These are phyloP conservation scores for Chloris gayana DNA, from an alignment of 176 grass and related monocot genomes.

Conservation along the genomic window DNA sequence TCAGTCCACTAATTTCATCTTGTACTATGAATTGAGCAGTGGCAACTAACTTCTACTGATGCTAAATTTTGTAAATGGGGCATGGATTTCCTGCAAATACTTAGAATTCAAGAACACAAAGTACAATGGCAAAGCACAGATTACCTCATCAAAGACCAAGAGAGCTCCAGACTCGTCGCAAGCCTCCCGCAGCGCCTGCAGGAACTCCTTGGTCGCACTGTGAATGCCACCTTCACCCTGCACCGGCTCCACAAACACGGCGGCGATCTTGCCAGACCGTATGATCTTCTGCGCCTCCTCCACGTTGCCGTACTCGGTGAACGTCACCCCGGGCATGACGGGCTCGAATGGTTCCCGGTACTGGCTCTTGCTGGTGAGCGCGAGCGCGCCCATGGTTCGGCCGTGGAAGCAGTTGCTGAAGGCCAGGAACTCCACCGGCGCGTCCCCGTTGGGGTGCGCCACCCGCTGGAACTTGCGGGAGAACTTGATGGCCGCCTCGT, in stretches of 20 bases:
- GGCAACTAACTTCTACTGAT: not conserved
- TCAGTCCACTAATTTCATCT: not conserved
- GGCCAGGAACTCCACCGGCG: conserved; percentile 61
- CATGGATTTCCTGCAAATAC: not conserved
- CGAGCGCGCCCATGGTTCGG: conserved; percentile 78
- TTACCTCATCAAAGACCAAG: conserved; percentile 95
- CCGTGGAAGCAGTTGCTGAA: conserved; percentile 90
- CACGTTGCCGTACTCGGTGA: conserved; percentile 67
- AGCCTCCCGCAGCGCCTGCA: conserved; percentile 57
- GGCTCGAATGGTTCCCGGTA: conserved; percentile 75
- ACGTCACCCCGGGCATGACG: conserved; percentile 73
- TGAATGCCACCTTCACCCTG: conserved; percentile 92
- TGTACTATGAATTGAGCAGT: not conserved
- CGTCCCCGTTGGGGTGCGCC: conserved; percentile 24
- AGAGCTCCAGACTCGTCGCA: conserved; percentile 76
- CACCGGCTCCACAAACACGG: conserved; percentile 88
- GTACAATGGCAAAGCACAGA: not conserved
- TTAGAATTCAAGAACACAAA: not conserved
- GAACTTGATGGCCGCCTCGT: conserved; percentile 99
- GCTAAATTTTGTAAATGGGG: too few species aligned
- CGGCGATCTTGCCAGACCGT: conserved; percentile 60
- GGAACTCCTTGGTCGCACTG: conserved; percentile 76
- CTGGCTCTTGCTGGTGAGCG: conserved; percentile 82
- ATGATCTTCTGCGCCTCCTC: conserved; percentile 57
- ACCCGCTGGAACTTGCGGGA: conserved; percentile 75